Conservation (phyloP, 2,329 filamentous ascomycete genomes). For the Beauveria varroae region DNA sequence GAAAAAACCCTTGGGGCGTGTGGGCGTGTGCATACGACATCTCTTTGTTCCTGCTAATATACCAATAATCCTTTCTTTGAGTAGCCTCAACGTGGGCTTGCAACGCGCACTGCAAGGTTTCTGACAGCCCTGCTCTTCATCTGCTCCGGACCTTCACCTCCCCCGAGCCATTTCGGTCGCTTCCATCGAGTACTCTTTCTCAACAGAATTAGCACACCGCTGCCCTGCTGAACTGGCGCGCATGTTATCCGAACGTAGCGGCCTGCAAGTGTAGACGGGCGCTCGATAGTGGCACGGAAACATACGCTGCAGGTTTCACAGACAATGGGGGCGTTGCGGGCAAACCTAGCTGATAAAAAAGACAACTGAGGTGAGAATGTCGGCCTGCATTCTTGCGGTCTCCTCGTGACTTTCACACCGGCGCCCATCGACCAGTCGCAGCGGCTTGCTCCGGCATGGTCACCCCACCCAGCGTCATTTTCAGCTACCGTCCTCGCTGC, state of each 20-base stretch:
- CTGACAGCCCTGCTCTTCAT: neutral
- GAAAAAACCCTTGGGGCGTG: no score
- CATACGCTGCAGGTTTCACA: neutral
- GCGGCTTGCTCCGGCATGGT: neutral
- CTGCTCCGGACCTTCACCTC: neutral
- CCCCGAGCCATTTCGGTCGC: conserved; percentile 9
- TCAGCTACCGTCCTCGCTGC: conserved; percentile 11
- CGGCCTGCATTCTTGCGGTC: conserved; percentile 7
- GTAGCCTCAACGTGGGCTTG: neutral
- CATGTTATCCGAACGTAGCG: neutral
- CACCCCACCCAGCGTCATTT: conserved; percentile 8
- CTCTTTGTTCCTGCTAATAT: neutral
- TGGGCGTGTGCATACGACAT: conserved; percentile 1
- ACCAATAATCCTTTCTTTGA: neutral
- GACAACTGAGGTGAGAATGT: neutral
- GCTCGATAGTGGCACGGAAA: neutral
- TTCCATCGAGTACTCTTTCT: neutral
- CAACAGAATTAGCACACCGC: neutral
- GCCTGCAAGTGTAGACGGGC: neutral
- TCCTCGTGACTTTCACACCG: conserved; percentile 2
- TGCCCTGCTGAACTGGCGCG: neutral
- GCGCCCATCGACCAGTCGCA: neutral
- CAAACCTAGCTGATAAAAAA: conserved; percentile 3
- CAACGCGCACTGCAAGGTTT: neutral
- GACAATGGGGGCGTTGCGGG: neutral